Evolutionary conservation across 2,329 filamentous ascomycete genomes (phyloP).

Genomic region (Trichoderma oligosporum): DNA sequence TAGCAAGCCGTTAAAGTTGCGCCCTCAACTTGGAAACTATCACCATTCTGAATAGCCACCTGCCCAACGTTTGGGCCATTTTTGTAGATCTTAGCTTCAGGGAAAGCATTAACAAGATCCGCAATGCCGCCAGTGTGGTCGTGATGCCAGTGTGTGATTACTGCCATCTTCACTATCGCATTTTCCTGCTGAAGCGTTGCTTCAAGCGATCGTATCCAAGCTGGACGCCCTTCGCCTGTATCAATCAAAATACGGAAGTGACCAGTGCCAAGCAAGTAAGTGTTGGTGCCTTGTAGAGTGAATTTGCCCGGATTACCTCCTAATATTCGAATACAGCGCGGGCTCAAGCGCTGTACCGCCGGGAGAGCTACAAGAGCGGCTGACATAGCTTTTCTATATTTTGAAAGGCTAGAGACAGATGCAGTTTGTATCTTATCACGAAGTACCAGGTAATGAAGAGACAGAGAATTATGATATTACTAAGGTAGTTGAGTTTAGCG

Average conservation of each 20-base stretch:
- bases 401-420: not conserved
- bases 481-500: too few relatives aligned
- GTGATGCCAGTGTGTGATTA: conserved; percentile 89
- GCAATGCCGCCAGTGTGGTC: conserved; percentile 78
- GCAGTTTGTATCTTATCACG: not conserved
- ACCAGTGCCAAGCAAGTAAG: conserved; percentile 83
- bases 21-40: conserved; percentile 55
- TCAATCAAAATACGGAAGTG: conserved; percentile 74
- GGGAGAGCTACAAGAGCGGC: conserved; percentile 56
- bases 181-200: conserved; percentile 63
- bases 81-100: conserved; percentile 63
- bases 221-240: conserved; percentile 75
- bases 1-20: conserved; percentile 63
- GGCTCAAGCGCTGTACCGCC: conserved; percentile 72
- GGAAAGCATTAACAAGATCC: conserved; percentile 63
- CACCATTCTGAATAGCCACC: conserved; percentile 44
- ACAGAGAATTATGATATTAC: too few relatives aligned
- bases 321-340: conserved; percentile 75
- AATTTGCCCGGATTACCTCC: conserved; percentile 89
- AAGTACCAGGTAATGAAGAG: too few relatives aligned
- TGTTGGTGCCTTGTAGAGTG: conserved; percentile 79
- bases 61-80: conserved; percentile 53
- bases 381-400: not conserved
- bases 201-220: conserved; percentile 67
- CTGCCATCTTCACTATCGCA: conserved; percentile 61